A percentile compares a stretch with the other conserved stretches of the same genome.
Evolutionary conservation across 73 alveolate species (phyloP).

Genomic region (Symbiodinium natans): DNA sequence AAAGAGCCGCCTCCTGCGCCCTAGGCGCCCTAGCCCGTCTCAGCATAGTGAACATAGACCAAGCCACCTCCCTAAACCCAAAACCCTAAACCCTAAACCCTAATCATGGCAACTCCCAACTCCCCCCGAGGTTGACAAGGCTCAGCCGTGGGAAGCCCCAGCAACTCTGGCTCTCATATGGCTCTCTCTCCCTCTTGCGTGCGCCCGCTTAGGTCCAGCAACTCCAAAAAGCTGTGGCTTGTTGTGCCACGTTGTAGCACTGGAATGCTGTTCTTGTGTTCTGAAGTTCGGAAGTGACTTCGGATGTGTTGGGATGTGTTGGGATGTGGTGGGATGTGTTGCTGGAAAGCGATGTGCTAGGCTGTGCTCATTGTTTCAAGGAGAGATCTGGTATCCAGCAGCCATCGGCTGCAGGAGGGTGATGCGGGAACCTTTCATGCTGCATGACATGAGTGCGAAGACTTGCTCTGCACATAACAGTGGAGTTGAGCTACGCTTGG

Average conservation of each 20-base stretch:
- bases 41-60: too few relatives aligned
- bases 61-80: too few relatives aligned
- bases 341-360: background rate
- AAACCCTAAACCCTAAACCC: too few relatives aligned
- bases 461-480: too few relatives aligned
- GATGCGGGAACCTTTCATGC: conserved; percentile 19
- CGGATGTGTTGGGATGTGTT: too few relatives aligned
- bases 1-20: too few relatives aligned
- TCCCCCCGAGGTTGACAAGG: conserved; percentile 5
- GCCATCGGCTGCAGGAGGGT: conserved; percentile 74
- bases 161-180: background rate
- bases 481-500: too few relatives aligned
- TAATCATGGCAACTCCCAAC: too few relatives aligned
- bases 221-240: conserved; percentile 93
- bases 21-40: too few relatives aligned
- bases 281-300: too few relatives aligned
- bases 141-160: background rate
- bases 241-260: conserved; percentile 23
- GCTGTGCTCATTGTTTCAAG: background rate
- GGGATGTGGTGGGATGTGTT: background rate
- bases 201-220: conserved; percentile 25
- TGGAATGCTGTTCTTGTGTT: too few relatives aligned
- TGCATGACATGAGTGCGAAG: background rate
- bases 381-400: conserved; percentile 86
- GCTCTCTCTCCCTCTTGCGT: too few relatives aligned